These are phyloP conservation scores for Pleochaeta shiraiana DNA, from an alignment of 2,329 filamentous ascomycete genomes.

Conservation along the genomic window DNA sequence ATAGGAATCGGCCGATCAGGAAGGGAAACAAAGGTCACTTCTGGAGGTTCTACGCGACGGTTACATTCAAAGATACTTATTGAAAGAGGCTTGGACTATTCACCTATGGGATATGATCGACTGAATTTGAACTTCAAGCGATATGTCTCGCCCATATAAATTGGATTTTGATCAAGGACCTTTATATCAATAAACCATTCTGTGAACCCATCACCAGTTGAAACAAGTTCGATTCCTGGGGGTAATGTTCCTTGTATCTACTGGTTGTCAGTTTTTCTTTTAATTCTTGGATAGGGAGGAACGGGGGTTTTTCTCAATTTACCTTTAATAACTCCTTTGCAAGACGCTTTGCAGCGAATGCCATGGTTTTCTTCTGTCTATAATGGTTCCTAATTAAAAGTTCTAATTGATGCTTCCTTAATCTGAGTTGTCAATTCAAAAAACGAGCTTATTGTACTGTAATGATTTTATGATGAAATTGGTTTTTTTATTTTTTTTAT, in stretches of 20 bases:
- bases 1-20: slow-evolving; percentile 56
- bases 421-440: no score
- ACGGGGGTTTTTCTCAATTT: slow-evolving; percentile 6
- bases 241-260: slow-evolving; percentile 22
- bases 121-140: slow-evolving; percentile 76
- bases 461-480: no score
- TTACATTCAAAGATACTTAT: neutral
- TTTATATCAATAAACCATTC: slow-evolving; percentile 86
- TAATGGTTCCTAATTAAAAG: no score
- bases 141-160: slow-evolving; percentile 64
- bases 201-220: slow-evolving; percentile 39
- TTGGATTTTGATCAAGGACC: slow-evolving; percentile 74
- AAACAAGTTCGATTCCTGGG: slow-evolving; percentile 55
- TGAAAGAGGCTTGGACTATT: slow-evolving; percentile 8
- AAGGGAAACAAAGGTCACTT: slow-evolving; percentile 66
- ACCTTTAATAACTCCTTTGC: slow-evolving; percentile 38
- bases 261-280: neutral
- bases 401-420: no score
- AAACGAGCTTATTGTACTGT: no score
- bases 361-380: neutral
- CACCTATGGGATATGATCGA: slow-evolving; percentile 75
- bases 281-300: neutral
- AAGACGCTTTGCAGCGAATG: slow-evolving; percentile 31
- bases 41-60: slow-evolving; percentile 53
- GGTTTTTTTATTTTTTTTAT: no score